Percentiles rank a stretch among this genome's conserved stretches.
phyloP scores from a whole-genome alignment of 2,329 filamentous ascomycete species.

The Calonectria leucothoes region DNA sequence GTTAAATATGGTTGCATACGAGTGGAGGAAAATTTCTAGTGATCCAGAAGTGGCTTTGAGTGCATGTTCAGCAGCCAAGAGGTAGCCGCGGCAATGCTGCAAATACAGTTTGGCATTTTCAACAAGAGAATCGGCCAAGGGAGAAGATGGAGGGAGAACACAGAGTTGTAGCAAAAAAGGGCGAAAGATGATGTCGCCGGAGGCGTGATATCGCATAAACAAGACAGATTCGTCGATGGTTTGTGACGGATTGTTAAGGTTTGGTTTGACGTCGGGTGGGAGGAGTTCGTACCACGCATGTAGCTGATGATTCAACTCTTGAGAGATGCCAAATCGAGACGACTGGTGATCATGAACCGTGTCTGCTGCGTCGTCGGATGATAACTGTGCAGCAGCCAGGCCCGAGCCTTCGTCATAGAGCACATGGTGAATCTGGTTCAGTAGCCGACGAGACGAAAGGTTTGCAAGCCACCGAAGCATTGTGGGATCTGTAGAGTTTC shows the following conservation, averaged over 20 bases:
- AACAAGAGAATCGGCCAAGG: conserved; percentile 10
- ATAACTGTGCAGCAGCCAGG: background rate
- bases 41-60: conserved; percentile 23
- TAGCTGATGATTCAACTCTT: conserved; percentile 31
- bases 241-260: conserved; percentile 15
- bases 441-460: conserved; percentile 29
- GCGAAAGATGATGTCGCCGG: conserved; percentile 31
- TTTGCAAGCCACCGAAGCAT: conserved; percentile 36
- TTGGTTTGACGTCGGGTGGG: conserved; percentile 29
- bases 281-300: conserved; percentile 36
- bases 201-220: conserved; percentile 31
- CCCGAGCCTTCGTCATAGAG: conserved; percentile 31
- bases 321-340: conserved; percentile 19
- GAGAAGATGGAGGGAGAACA: background rate
- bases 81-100: conserved; percentile 28
- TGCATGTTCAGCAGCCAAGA: conserved; percentile 29
- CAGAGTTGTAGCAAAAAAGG: conserved; percentile 34
- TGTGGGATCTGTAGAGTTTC: conserved; percentile 26
- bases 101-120: conserved; percentile 34
- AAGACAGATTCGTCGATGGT: conserved; percentile 33
- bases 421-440: conserved; percentile 34
- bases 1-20: background rate
- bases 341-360: background rate
- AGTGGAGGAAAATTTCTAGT: conserved; percentile 31
- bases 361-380: conserved; percentile 13